phyloP scores from a whole-genome alignment of 495 filamentous ascomycete species.

The Aspergillus hancockii region DNA sequence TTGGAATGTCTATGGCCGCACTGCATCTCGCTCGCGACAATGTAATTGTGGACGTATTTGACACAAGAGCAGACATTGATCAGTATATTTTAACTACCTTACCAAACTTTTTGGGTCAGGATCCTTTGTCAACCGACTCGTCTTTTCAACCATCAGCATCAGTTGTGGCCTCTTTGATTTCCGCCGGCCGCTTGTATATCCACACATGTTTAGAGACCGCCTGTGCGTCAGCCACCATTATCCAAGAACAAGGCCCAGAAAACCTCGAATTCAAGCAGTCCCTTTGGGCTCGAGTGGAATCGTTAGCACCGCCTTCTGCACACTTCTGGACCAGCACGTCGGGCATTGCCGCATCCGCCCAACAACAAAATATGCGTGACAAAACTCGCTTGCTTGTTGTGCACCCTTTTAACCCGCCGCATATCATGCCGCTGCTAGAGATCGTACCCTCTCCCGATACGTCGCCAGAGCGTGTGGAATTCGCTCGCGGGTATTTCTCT shows the following conservation, averaged over 20 bases:
- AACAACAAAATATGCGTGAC: constrained; percentile 39
- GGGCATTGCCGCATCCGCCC: constrained; percentile 54
- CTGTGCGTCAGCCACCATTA: constrained; percentile 45
- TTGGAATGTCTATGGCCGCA: constrained; percentile 60
- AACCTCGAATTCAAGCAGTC: constrained; percentile 48
- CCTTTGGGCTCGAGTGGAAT: constrained; percentile 52
- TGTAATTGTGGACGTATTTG: constrained; percentile 49
- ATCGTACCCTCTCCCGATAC: constrained; percentile 53
- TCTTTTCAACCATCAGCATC: constrained; percentile 1
- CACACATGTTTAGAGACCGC: constrained; percentile 41
- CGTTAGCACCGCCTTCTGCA: constrained; percentile 31
- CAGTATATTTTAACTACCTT: constrained; percentile 43
- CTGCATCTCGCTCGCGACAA: constrained; percentile 50
- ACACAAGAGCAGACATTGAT: constrained; percentile 53
- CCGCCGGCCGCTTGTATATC: constrained; percentile 34
- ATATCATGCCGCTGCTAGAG: constrained; percentile 65
- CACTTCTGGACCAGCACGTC: constrained; percentile 60
- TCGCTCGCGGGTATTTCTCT: constrained; percentile 51
- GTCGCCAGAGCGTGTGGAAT: constrained; percentile 34
- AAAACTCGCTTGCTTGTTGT: constrained; percentile 52
- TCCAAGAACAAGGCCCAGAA: constrained; percentile 64
- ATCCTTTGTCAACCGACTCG: constrained; percentile 13
- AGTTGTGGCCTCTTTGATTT: constrained; percentile 22
- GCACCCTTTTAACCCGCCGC: constrained; percentile 65
- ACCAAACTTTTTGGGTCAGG: constrained; percentile 29